A percentile compares a stretch with the other conserved stretches of the same genome.
phyloP scores from a whole-genome alignment of 768 basidiomycete genomes.

The Pisolithus marmoratus region DNA sequence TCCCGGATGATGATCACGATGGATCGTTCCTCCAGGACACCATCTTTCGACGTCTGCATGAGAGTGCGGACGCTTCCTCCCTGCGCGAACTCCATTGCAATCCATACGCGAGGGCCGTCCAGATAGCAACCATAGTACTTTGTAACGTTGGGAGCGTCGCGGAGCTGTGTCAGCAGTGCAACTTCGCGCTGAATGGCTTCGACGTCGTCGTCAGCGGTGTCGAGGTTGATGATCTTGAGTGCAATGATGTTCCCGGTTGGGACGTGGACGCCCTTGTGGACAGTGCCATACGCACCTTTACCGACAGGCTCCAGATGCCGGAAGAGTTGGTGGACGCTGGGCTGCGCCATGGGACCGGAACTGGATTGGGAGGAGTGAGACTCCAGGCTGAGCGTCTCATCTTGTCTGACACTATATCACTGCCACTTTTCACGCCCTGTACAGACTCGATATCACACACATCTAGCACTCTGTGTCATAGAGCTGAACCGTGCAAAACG shows the following conservation, averaged over 20 bases:
- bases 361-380: neutral
- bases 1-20: constrained; percentile 85
- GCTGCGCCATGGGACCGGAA: constrained; percentile 37
- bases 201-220: constrained; percentile 94
- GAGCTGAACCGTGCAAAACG: no score
- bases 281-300: constrained; percentile 93
- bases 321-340: constrained; percentile 74
- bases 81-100: constrained; percentile 96
- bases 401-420: no score
- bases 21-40: constrained; percentile 83
- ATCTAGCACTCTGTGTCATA: no score
- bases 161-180: constrained; percentile 81
- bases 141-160: constrained; percentile 87
- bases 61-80: constrained; percentile 91
- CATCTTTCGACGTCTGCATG: constrained; percentile 79
- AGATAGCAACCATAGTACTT: constrained; percentile 96
- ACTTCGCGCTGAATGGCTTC: constrained; percentile 96
- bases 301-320: constrained; percentile 88
- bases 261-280: constrained; percentile 85
- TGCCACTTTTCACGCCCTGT: no score
- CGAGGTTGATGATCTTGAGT: constrained; percentile 98
- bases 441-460: no score
- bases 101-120: constrained; percentile 96
- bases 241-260: constrained; percentile 86
- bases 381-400: no score